Conservation (phyloP, 768 basidiomycete species). For the Piloderma croceum region DNA sequence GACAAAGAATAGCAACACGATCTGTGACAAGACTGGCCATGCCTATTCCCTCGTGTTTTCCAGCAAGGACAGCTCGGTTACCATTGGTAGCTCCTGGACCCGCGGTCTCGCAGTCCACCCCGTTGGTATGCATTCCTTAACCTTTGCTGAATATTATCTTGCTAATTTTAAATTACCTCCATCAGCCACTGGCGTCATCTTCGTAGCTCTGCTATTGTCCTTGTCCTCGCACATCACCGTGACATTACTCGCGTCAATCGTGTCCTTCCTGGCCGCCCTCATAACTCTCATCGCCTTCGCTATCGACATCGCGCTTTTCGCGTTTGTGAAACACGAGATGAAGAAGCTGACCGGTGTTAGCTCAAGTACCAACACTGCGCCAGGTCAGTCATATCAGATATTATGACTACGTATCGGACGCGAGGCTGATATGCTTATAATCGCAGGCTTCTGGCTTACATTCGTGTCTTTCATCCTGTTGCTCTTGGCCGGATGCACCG, state of each 20-base stretch:
- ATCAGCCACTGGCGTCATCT: conserved; percentile 37
- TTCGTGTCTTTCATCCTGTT: conserved; percentile 61
- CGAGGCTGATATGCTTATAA: conserved; percentile 3
- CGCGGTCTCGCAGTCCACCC: conserved; percentile 71
- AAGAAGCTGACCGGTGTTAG: conserved; percentile 39
- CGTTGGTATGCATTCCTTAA: conserved; percentile 46
- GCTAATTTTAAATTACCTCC: not conserved
- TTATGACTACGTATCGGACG: not conserved
- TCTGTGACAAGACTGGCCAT: no score
- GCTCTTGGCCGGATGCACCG: conserved; percentile 58
- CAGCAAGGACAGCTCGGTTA: conserved; percentile 31
- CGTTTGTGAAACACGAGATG: conserved; percentile 53
- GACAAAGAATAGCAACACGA: conserved; percentile 35
- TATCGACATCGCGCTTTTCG: conserved; percentile 71
- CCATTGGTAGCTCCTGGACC: conserved; percentile 58
- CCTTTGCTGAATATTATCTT: not conserved
- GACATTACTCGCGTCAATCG: conserved; percentile 38
- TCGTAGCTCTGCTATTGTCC: conserved; percentile 59
- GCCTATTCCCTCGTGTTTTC: no score
- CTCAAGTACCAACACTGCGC: conserved; percentile 50
- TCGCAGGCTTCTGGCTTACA: conserved; percentile 69
- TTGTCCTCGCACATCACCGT: conserved; percentile 51
- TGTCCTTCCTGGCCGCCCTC: conserved; percentile 62
- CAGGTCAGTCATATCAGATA: conserved; percentile 41
- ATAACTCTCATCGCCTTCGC: conserved; percentile 69